Evolutionary conservation across 768 basidiomycete genomes (phyloP).

Genomic region (Auricularia auricula-judae): DNA sequence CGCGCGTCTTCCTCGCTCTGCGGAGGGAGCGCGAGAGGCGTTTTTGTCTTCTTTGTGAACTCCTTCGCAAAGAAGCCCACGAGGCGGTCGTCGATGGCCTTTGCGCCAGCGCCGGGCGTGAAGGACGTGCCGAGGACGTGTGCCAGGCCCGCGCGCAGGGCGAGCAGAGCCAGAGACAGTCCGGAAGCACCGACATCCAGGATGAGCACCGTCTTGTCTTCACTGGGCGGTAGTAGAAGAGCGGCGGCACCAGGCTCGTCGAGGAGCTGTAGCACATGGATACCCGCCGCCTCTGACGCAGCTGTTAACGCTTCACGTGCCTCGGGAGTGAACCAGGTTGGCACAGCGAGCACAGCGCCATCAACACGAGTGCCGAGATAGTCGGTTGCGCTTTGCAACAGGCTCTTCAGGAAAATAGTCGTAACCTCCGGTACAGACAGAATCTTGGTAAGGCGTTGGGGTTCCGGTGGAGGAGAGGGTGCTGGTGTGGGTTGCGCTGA

Average conservation of each 20-base stretch:
- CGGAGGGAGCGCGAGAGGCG: slow-evolving; percentile 52
- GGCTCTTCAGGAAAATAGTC: slow-evolving; percentile 72
- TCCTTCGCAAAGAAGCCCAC: slow-evolving; percentile 90
- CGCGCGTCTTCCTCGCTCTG: slow-evolving; percentile 53
- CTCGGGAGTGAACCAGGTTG: slow-evolving; percentile 56
- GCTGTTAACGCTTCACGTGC: slow-evolving; percentile 62
- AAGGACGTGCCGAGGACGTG: slow-evolving; percentile 32
- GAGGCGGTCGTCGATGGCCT: slow-evolving; percentile 68
- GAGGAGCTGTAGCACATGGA: slow-evolving; percentile 75
- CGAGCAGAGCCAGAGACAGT: slow-evolving; percentile 56
- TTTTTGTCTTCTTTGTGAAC: slow-evolving; percentile 93
- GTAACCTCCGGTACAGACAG: slow-evolving; percentile 78
- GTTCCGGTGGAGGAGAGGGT: slow-evolving; percentile 50
- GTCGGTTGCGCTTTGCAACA: slow-evolving; percentile 79
- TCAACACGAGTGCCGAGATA: slow-evolving; percentile 73
- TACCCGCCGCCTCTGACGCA: slow-evolving; percentile 71
- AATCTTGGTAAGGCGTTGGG: slow-evolving; percentile 36
- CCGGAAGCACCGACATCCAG: slow-evolving; percentile 76
- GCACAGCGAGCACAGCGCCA: slow-evolving; percentile 78
- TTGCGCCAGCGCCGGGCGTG: slow-evolving; percentile 42
- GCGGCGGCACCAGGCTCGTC: slow-evolving; percentile 74
- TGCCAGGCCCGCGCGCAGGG: slow-evolving; percentile 64
- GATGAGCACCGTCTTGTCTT: slow-evolving; percentile 68
- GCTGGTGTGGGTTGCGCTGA: slow-evolving; percentile 62
- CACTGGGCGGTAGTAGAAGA: slow-evolving; percentile 19